A percentile compares a stretch with the other conserved stretches of the same genome.
These are phyloP conservation scores for Magnolia officinalis DNA, from an alignment of 164 flowering plant species.

Conservation along the genomic window DNA sequence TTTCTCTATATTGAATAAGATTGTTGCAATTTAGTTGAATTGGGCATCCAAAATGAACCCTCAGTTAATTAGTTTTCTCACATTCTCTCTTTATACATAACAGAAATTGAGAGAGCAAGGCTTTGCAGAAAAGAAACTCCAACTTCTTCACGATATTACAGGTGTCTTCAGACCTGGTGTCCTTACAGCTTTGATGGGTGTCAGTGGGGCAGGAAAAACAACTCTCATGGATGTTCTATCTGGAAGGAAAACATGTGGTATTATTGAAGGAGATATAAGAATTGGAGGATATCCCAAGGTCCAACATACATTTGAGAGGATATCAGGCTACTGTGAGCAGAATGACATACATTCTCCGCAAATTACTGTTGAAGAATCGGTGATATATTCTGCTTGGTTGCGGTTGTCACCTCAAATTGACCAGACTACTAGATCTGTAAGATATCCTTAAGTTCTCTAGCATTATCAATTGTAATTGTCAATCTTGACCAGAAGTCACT, in stretches of 20 bases:
- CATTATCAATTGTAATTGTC: background rate
- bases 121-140: conserved; percentile 46
- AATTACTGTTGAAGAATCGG: conserved; percentile 72
- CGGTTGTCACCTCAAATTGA: conserved; percentile 27
- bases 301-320: conserved; percentile 76
- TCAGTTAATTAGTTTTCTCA: background rate
- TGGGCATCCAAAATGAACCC: too few species aligned
- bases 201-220: conserved; percentile 84
- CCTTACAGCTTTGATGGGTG: conserved; percentile 85
- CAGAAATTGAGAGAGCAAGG: conserved; percentile 78
- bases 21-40: too few species aligned
- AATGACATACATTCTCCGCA: conserved; percentile 76
- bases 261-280: conserved; percentile 61
- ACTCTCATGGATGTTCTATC: conserved; percentile 81
- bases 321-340: conserved; percentile 87
- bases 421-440: background rate
- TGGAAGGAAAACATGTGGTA: conserved; percentile 80
- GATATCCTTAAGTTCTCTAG: background rate
- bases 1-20: too few species aligned
- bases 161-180: conserved; percentile 75
- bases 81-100: background rate
- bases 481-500: background rate
- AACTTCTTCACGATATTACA: conserved; percentile 58
- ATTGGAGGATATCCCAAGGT: conserved; percentile 73
- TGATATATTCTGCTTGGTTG: conserved; percentile 74